Conservation (phyloP, 2,329 filamentous ascomycete genomes). For the Epichloe sylvatica region DNA sequence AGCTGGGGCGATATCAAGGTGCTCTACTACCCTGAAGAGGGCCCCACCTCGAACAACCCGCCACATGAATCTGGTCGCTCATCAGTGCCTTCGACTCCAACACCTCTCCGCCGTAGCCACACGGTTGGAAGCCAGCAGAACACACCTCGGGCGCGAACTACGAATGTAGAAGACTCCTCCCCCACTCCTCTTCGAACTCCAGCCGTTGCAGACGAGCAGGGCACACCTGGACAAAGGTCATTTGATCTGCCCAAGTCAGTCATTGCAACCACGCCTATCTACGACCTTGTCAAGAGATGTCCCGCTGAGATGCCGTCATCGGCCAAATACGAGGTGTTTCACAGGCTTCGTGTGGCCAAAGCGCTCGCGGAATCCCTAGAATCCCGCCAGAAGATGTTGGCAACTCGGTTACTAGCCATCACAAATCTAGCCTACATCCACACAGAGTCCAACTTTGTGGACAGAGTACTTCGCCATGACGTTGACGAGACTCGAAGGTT, state of each 20-base stretch:
- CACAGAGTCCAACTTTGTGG: conserved; percentile 65
- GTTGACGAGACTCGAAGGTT: conserved; percentile 77
- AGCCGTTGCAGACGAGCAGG: conserved; percentile 21
- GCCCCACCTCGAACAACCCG: conserved; percentile 11
- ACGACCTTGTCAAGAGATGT: conserved; percentile 41
- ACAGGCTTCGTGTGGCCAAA: conserved; percentile 71
- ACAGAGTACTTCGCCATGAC: conserved; percentile 77
- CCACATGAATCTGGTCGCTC: conserved; percentile 19
- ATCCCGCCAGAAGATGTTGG: conserved; percentile 61
- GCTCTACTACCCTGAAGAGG: conserved; percentile 53
- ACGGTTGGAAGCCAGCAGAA: conserved; percentile 35
- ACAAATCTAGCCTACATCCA: conserved; percentile 87
- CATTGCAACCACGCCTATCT: conserved; percentile 38
- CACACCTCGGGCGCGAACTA: conserved; percentile 25
- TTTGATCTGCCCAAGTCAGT: conserved; percentile 51
- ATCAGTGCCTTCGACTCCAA: conserved; percentile 54
- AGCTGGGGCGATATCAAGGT: conserved; percentile 72
- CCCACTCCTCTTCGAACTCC: conserved; percentile 33
- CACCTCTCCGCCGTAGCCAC: conserved; percentile 56
- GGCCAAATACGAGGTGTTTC: conserved; percentile 70
- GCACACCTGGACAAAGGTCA: conserved; percentile 35
- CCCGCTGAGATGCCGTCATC: conserved; percentile 55
- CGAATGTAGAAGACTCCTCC: conserved; percentile 29
- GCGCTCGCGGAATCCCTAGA: conserved; percentile 54
- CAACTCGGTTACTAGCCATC: conserved; percentile 71